Percentiles rank a stretch among this genome's conserved stretches.
Evolutionary conservation across 2,329 filamentous ascomycete species (phyloP).

Genomic region (Fusarium palustre): DNA sequence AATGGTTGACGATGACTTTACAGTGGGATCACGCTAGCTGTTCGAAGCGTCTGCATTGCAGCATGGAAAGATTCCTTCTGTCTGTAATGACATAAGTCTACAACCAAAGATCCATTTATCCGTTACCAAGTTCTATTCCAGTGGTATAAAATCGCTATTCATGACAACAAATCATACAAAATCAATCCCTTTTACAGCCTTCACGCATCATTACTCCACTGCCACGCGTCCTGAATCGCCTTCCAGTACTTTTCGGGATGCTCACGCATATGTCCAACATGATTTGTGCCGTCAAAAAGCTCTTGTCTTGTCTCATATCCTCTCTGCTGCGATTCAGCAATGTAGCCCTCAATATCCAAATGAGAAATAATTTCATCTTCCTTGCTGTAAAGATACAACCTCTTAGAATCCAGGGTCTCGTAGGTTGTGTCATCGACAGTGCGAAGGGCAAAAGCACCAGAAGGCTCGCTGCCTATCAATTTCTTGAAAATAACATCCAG

Average conservation of each 20-base stretch:
- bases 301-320: constrained; percentile 64
- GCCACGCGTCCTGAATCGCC: constrained; percentile 52
- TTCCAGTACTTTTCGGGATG: constrained; percentile 70
- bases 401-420: constrained; percentile 54
- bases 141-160: constrained; percentile 28
- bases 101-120: not conserved
- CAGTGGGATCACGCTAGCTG: not conserved
- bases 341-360: constrained; percentile 67
- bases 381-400: constrained; percentile 70
- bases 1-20: not conserved
- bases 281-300: constrained; percentile 67
- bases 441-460: constrained; percentile 55
- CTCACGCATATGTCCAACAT: constrained; percentile 71
- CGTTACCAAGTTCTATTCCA: constrained; percentile 3
- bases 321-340: constrained; percentile 57
- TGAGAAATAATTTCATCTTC: constrained; percentile 67
- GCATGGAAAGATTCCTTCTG: no score
- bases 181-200: not conserved
- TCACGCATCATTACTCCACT: constrained; percentile 27
- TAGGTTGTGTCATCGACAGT: constrained; percentile 54
- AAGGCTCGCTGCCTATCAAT: constrained; percentile 54
- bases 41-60: not conserved
- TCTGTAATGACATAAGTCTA: not conserved
- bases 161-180: constrained; percentile 13
- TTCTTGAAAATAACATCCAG: constrained; percentile 52